Evolutionary conservation across 108 stramenopile genomes (phyloP), one percentile per base, ranked within the genome.

Genomic region (Aurantiochytrium sp.): DNA sequence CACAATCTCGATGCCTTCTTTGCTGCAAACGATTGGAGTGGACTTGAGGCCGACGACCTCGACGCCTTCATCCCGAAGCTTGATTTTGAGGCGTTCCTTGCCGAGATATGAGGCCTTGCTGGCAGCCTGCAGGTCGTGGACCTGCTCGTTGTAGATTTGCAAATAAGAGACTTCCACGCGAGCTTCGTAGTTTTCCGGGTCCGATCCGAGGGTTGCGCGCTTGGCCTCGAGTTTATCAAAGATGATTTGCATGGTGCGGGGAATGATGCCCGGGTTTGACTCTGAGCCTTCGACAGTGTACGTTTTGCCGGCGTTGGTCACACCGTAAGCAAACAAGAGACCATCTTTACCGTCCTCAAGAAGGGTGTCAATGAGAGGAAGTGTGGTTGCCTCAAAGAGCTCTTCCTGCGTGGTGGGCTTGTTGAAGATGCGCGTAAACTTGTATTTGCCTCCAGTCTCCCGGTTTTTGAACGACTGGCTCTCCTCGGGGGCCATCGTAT

Each of bases 281-380:
- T 91, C 88, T n/a, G 87, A 93, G 6, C 99, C 99, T 89, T 97
- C 96, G 43, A 99, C 95, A 44, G 98, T 99, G 92, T 98, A 94
- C 1, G 98, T 98, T 92, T 99, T 99, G 6, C 99, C 99, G 4
- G 99, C 98, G 89, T 99, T 99, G 18, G 99, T 99, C 58, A 99
- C 96, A 6, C 99, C 99, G 87, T 99, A 97, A 10, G 97, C 96
- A 88, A 99, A 99, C 6, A 99, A 90, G 14, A 99, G 90, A 19
- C 89, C 91, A 58, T 88, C 92, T 29, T 69, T 89, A 5, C 92
- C 92, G 5, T 89, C 43, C n/a, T 88, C 16, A 16, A 92, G 44
- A 1, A 91, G 58, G 42, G 72, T 58, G 21, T 93, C 90, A 5
- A 93, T 92, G 10, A 92, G 91, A 4, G 90, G 91, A 44, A n/a